Base-by-base conservation (phyloP, 306 rosid genomes). In the Vicia villosa region DNA sequence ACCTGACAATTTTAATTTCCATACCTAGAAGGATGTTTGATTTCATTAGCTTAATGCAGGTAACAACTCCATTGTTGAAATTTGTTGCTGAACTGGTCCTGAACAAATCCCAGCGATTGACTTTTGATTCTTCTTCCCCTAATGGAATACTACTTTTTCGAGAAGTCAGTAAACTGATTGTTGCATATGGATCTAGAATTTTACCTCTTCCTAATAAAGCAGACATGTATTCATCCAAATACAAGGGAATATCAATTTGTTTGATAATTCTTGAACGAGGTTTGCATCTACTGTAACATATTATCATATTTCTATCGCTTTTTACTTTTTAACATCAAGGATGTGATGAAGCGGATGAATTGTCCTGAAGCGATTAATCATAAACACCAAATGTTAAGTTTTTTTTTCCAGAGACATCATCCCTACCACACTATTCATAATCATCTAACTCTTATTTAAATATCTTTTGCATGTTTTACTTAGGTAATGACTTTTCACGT, bases 81-180 rank as follows among this genome's bases (percentile, higher is more conserved):
- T 83, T 91, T 49, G 75, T 87, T 85, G 90, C 91, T 37, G 97
- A 91, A 80, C 82, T 91, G 72, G 97, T 81, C 76, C 75, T 72
- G 43, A 91, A 91, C 87, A 91, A 87, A 76, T 86, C 94, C 65
- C 94, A 89, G 74, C 82, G 97, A 12, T 79, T 91, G 86, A 76
- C 77, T 57, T 91, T 91, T 77, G 97, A 85, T 77, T 83, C 91
- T 52, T 91, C 97, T 59, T 91, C 97, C 74, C 96, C 97, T 54
- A 91, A 91, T 81, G 96, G 97, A 61, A 89, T 91, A 78, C 93
- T 91, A 73, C 91, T 91, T 77, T 91, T 91, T 69, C 97, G 96
- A 77, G 97, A 91, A 89, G 96, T 89, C 83, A 89, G 97, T 73
- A 91, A 87, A 85, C 41, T 88, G 73, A 75, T 85, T 60, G 94